phyloP scores from a whole-genome alignment of 306 rosid species.

The Gleditsia sinensis region DNA sequence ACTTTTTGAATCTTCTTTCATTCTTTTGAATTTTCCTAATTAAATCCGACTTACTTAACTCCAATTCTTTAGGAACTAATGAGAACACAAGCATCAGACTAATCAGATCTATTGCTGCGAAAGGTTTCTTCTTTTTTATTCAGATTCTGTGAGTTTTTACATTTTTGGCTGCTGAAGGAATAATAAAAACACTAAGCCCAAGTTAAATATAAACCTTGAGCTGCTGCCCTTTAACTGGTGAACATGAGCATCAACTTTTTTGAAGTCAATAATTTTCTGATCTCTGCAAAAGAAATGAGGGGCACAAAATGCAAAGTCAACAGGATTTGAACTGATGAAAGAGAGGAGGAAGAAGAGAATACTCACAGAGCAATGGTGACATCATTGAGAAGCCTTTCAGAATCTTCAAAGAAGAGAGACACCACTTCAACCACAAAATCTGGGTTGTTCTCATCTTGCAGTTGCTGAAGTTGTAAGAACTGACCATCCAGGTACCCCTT shows the following conservation, averaged over 20 bases:
- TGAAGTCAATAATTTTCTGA: conserved; percentile 62
- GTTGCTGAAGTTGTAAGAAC: conserved; percentile 75
- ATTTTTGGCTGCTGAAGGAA: neutral
- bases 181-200: too few relatives aligned
- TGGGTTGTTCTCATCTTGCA: conserved; percentile 82
- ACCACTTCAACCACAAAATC: conserved; percentile 78
- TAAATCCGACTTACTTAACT: neutral
- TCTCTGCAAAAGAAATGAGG: conserved; percentile 40
- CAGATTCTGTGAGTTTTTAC: conserved; percentile 2
- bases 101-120: too few relatives aligned
- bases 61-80: neutral
- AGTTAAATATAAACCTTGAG: conserved; percentile 55
- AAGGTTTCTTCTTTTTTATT: neutral
- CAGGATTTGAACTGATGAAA: neutral
- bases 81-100: neutral
- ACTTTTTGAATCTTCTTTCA: neutral
- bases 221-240: conserved; percentile 84
- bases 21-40: neutral
- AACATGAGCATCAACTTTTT: conserved; percentile 76
- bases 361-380: conserved; percentile 66
- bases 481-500: conserved; percentile 75
- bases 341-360: neutral
- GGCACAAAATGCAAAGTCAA: neutral
- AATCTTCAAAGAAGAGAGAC: conserved; percentile 76
- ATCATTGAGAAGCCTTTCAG: conserved; percentile 77